These are phyloP conservation scores for Cornus kousa DNA, from an alignment of 148 eudicot genomes.

Conservation along the genomic window DNA sequence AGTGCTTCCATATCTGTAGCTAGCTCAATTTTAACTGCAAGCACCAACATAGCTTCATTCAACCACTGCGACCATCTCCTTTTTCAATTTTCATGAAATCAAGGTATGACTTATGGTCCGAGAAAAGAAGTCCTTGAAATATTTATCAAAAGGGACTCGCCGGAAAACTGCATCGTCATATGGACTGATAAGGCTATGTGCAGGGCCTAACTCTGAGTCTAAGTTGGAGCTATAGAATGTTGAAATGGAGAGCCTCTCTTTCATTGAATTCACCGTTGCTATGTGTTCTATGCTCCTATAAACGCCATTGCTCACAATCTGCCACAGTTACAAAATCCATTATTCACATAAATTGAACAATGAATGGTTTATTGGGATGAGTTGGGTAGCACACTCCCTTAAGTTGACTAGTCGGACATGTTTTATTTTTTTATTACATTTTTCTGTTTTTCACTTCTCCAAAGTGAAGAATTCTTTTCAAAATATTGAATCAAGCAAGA, in stretches of 20 bases:
- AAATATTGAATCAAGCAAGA: too few relatives aligned
- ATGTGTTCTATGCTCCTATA: constrained; percentile 68
- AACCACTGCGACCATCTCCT: neutral
- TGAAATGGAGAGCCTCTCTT: constrained; percentile 56
- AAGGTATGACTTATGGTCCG: constrained; percentile 41
- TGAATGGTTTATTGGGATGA: too few relatives aligned
- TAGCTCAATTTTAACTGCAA: too few relatives aligned
- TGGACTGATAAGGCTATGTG: constrained; percentile 39
- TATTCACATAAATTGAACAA: neutral
- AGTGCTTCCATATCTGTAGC: too few relatives aligned
- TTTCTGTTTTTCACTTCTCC: too few relatives aligned
- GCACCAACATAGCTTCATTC: neutral
- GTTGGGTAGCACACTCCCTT: too few relatives aligned
- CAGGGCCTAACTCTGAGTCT: constrained; percentile 53
- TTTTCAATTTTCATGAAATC: constrained; percentile 36
- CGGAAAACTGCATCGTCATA: constrained; percentile 34
- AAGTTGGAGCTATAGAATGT: constrained; percentile 43
- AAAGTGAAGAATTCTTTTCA: too few relatives aligned
- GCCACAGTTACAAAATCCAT: neutral
- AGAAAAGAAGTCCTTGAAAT: constrained; percentile 43
- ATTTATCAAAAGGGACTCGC: constrained; percentile 27
- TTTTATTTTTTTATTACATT: too few relatives aligned
- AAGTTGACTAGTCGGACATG: too few relatives aligned
- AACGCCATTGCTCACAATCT: constrained; percentile 61
- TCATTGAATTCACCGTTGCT: constrained; percentile 43